Evolutionary conservation across 345 rosid genomes (phyloP), one percentile per base, ranked within the genome.

Genomic region (Populus alba): DNA sequence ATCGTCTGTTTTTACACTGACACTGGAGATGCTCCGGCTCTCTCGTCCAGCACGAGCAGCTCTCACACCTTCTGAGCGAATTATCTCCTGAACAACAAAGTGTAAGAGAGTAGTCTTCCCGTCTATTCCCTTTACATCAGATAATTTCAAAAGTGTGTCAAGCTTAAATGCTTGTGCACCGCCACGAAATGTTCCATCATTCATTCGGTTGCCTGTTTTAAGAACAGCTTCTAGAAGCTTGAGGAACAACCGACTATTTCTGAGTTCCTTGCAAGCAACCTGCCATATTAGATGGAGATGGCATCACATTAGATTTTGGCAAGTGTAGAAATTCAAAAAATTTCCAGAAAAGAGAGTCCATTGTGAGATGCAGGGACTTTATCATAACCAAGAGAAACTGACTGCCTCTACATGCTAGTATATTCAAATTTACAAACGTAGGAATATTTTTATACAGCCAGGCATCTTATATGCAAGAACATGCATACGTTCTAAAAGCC

Each of bases 201-300:
- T 97, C 99, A 97, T 97, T 61, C 99, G 91, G 80, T 97, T 97
- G 78, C 99, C 99, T 10, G 99, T 97, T 86, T 97, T 97, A 15
- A 97, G 97, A 86, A 97, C 98, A 70, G 99, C 99, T 86, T 97
- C 99, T 75, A 97, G 85, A 74, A 97, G 93, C 88, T 94, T 97
- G 79, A 92, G 88, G 91, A 97, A 97, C 81, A 97, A 80, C 68
- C 97, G 82, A 80, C 96, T 92, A 84, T 86, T 92, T 72, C 83
- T 87, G 38, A 97, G 95, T 85, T 92, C 97, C 86, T 90, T 85
- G 86, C 97, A 94, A 59, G 97, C 97, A 82, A 92, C 90, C 98
- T 96, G 86, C 53, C 37, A 62, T 35, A 80, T n/a, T 10, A 38
- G 16, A 62, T 31, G 74, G 27, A 77, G 39, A 61, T 22, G 39